Percentiles rank a stretch among this genome's conserved stretches.
phyloP scores from a whole-genome alignment of 805 yeast species.

The Saccharomycopsis selenospora region DNA sequence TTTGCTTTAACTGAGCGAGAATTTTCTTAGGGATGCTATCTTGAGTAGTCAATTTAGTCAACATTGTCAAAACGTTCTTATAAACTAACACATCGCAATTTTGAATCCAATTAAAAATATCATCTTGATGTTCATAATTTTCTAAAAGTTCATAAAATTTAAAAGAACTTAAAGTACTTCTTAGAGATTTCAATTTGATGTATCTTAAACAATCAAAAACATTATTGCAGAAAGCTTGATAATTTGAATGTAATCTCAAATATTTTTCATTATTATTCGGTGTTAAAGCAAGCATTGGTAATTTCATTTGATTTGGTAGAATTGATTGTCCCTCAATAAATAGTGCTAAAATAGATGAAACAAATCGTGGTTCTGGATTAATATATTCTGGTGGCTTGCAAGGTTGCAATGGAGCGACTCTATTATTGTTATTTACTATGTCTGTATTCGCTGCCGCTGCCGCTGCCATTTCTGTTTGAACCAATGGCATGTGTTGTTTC shows the following conservation, averaged over 20 bases:
- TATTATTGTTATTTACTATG: too few species aligned
- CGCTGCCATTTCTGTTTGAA: too few species aligned
- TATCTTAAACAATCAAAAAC: slow-evolving; percentile 59
- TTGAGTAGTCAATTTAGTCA: slow-evolving; percentile 55
- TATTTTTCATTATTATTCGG: slow-evolving; percentile 39
- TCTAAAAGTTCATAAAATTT: slow-evolving; percentile 37
- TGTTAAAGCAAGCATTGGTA: neutral
- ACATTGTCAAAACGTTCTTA: slow-evolving; percentile 44
- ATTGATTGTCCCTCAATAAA: neutral
- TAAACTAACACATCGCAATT: slow-evolving; percentile 63
- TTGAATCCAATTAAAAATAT: slow-evolving; percentile 53
- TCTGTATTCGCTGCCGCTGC: too few species aligned
- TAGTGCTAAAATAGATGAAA: neutral
- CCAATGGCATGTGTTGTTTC: too few species aligned
- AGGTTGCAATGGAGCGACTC: too few species aligned
- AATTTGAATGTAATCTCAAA: slow-evolving; percentile 53
- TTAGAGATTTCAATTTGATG: slow-evolving; percentile 57
- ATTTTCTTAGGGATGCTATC: slow-evolving; percentile 49
- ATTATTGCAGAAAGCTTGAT: slow-evolving; percentile 55
- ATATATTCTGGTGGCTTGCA: neutral
- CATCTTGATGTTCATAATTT: slow-evolving; percentile 1
- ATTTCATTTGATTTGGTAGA: neutral
- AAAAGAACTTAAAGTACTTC: slow-evolving; percentile 46
- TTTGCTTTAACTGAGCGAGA: slow-evolving; percentile 44
- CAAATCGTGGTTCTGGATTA: neutral